Percentiles rank a stretch among this genome's conserved stretches.
Conservation (phyloP, 371 early-diverging fungal species). For the Zopfochytrium polystomum region DNA sequence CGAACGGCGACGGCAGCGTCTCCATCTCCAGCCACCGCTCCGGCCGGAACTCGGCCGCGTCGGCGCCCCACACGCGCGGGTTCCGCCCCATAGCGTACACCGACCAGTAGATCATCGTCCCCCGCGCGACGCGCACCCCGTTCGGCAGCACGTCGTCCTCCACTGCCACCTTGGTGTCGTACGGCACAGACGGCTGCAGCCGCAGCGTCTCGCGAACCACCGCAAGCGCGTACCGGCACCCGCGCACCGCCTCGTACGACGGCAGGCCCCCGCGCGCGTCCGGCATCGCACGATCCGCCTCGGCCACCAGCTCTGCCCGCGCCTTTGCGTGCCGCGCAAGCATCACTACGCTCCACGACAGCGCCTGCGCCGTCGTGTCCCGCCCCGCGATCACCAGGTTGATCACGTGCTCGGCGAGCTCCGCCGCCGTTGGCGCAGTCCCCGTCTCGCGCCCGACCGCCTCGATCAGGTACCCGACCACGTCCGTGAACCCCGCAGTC, state of each 20-base stretch:
- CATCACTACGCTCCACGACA: conserved; percentile 63
- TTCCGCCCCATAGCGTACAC: conserved; percentile 57
- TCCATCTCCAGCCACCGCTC: conserved; percentile 55
- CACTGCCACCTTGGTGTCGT: conserved; percentile 61
- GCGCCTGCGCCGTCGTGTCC: conserved; percentile 67
- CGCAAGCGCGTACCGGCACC: conserved; percentile 36
- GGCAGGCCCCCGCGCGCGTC: not conserved
- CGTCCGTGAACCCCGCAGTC: conserved; percentile 34
- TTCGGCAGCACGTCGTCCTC: conserved; percentile 68
- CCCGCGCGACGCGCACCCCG: conserved; percentile 58
- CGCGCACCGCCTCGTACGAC: conserved; percentile 45
- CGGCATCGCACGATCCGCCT: conserved; percentile 36
- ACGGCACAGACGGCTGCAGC: conserved; percentile 69
- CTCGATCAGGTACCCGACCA: conserved; percentile 63
- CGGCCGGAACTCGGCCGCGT: conserved; percentile 59
- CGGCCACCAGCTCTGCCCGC: conserved; percentile 46
- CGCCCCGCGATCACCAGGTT: conserved; percentile 65
- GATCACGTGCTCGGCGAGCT: conserved; percentile 62
- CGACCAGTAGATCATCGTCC: conserved; percentile 51
- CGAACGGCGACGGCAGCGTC: conserved; percentile 26
- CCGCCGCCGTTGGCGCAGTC: conserved; percentile 44
- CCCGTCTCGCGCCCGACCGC: conserved; percentile 47
- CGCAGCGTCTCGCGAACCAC: conserved; percentile 69
- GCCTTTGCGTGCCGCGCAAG: conserved; percentile 48
- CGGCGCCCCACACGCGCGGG: conserved; percentile 59